These are phyloP conservation scores for Fusarium beomiforme DNA, from an alignment of 2,329 filamentous ascomycete genomes.

Conservation along the genomic window DNA sequence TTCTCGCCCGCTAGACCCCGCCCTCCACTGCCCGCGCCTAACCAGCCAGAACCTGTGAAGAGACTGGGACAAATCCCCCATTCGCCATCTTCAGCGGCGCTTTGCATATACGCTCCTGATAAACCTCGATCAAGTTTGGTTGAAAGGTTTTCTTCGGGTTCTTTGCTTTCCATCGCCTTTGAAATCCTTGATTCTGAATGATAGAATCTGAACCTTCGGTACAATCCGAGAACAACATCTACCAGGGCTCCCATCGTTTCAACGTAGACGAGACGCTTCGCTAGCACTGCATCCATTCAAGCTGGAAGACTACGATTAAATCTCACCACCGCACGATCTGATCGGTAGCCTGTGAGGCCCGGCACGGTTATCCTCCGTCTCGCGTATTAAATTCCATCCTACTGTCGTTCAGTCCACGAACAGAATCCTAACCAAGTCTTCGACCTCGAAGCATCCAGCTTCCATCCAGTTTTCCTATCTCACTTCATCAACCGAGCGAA, in stretches of 20 bases:
- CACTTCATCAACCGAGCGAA: slow-evolving; percentile 5
- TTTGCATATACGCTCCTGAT: slow-evolving; percentile 25
- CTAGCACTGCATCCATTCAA: not conserved
- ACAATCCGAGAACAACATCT: slow-evolving; percentile 15
- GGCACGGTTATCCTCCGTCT: not conserved
- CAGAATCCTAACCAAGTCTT: slow-evolving; percentile 24
- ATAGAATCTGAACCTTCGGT: slow-evolving; percentile 3
- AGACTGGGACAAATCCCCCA: slow-evolving; percentile 18
- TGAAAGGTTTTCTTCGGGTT: not conserved
- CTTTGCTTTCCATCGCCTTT: slow-evolving; percentile 13
- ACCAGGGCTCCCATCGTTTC: slow-evolving; percentile 1
- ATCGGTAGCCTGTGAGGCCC: slow-evolving; percentile 11
- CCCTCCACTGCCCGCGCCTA: slow-evolving; percentile 42
- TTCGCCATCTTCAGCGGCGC: slow-evolving; percentile 32
- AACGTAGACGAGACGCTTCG: slow-evolving; percentile 14
- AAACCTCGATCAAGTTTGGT: slow-evolving; percentile 17
- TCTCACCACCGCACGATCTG: slow-evolving; percentile 12
- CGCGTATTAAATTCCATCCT: slow-evolving; percentile 7
- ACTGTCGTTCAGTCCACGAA: slow-evolving; percentile 22
- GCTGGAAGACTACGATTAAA: slow-evolving; percentile 16
- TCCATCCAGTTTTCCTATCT: not conserved
- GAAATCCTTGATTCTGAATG: slow-evolving; percentile 1
- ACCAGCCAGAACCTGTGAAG: slow-evolving; percentile 43
- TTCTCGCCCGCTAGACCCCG: slow-evolving; percentile 43
- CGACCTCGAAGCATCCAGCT: slow-evolving; percentile 13